phyloP scores from a whole-genome alignment of 306 rosid species.

The Fagus sylvatica region DNA sequence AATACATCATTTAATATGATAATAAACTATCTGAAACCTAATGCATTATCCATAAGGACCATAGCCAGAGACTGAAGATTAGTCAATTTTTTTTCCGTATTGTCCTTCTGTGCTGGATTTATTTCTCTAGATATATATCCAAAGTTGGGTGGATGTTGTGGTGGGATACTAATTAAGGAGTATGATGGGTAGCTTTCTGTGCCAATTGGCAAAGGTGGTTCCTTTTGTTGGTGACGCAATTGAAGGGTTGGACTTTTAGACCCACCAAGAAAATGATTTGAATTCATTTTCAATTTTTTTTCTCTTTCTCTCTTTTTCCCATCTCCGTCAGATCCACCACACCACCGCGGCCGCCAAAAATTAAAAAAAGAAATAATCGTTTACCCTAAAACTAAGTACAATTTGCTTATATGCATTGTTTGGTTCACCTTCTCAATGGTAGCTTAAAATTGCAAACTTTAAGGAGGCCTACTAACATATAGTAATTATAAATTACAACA shows the following conservation, averaged over 20 bases:
- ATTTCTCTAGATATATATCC: constrained; percentile 19
- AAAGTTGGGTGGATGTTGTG: constrained; percentile 24
- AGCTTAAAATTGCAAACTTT: background rate
- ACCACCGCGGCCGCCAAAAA: no score
- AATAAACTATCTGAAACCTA: background rate
- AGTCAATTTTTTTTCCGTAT: constrained; percentile 20
- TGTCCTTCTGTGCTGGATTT: background rate
- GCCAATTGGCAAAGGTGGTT: constrained; percentile 3
- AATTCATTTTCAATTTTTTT: no score
- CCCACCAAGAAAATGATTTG: constrained; percentile 7
- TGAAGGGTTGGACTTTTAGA: constrained; percentile 1
- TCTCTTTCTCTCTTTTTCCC: no score
- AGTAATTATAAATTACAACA: background rate
- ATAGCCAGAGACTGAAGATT: background rate
- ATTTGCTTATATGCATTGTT: no score
- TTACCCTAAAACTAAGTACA: no score
- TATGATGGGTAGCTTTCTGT: constrained; percentile 21
- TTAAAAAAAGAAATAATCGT: no score
- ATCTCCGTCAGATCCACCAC: no score
- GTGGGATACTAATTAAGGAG: background rate
- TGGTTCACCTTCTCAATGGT: no score
- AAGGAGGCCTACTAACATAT: background rate
- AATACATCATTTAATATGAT: background rate
- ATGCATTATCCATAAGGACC: constrained; percentile 20
- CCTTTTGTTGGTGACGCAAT: constrained; percentile 46